phyloP scores from a whole-genome alignment of 2,329 filamentous ascomycete species.

The Madurella fahalii region DNA sequence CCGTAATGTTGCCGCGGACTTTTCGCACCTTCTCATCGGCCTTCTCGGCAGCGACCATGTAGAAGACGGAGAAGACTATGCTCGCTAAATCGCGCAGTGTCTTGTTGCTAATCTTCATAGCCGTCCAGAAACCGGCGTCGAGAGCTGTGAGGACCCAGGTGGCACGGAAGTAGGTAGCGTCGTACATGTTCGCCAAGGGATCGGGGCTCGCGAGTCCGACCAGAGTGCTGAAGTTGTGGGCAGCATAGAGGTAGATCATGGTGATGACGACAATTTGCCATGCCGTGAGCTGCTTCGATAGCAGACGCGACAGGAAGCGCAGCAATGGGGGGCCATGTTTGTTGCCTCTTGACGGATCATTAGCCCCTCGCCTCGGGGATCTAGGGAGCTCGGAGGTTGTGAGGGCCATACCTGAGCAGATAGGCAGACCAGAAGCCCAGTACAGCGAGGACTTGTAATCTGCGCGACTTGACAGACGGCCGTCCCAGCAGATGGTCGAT shows the following conservation, averaged over 20 bases:
- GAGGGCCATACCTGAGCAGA: conserved; percentile 60
- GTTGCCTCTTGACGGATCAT: conserved; percentile 61
- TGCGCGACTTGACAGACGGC: conserved; percentile 85
- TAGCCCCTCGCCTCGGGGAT: background rate
- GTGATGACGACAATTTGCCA: conserved; percentile 89
- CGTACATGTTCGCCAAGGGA: conserved; percentile 90
- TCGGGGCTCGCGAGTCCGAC: conserved; percentile 89
- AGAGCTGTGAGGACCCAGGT: conserved; percentile 95
- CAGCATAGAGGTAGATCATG: conserved; percentile 85
- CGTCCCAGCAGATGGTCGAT: conserved; percentile 88
- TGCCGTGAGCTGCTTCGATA: conserved; percentile 69
- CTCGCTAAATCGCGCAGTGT: conserved; percentile 80
- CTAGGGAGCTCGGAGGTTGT: background rate
- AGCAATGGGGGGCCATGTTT: conserved; percentile 81
- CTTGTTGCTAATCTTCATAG: conserved; percentile 80
- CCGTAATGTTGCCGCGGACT: conserved; percentile 77
- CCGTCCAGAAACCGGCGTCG: conserved; percentile 97
- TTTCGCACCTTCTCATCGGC: conserved; percentile 96
- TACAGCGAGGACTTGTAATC: conserved; percentile 87
- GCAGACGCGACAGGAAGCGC: conserved; percentile 64
- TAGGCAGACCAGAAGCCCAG: conserved; percentile 89
- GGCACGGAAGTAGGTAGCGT: conserved; percentile 85
- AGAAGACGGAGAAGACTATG: conserved; percentile 82
- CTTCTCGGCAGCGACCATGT: conserved; percentile 86
- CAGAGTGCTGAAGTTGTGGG: conserved; percentile 90